Evolutionary conservation across 768 basidiomycete genomes (phyloP), one percentile per base, ranked within the genome.

Genomic region (Postia placenta): DNA sequence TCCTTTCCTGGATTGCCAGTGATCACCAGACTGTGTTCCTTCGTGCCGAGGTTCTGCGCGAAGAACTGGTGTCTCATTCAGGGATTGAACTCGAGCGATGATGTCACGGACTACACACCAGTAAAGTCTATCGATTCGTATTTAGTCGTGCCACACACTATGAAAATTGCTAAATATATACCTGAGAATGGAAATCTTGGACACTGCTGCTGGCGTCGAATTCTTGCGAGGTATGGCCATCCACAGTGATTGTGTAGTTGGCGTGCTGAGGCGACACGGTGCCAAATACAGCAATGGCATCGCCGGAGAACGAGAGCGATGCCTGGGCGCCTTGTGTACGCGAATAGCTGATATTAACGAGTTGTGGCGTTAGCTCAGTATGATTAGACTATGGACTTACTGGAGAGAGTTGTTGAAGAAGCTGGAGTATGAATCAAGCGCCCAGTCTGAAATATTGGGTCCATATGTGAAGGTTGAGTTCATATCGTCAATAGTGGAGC

Each of bases 211-310:
- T 72, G 48, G 71, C 71, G 12, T 60, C 59, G 48, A 74, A 53
- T n/a, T 55, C 49, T 36, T 55, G 60, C 24, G 46, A 47, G 0
- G 54, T 56, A 37, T 64, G 42, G 4, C 72, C 74, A 55, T 82
- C 78, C 23, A 79, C 41, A 2, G 66, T 62, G 23, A 80, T 60
- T n/a, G 67, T 63, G 45, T 77, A 67, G 51, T 74, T 62, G 15
- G 74, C 71, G 55, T 75, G 78, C 47, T 74, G 69, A n/a, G 76
- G 73, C 7, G 74, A 72, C 25, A 76, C 67, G 2, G 77, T 74
- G 30, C 78, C 78, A 49, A 75, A 80, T 1, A 81, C 47, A 12
- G 75, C 76, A 41, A 82, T 66, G n/a, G 73, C 76, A 45, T 77
- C 72, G 19, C 80, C 80, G 4, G 60, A 53, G 56, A 80, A 80